Evolutionary conservation across 768 basidiomycete genomes (phyloP).

Genomic region (Lactarius sp.): DNA sequence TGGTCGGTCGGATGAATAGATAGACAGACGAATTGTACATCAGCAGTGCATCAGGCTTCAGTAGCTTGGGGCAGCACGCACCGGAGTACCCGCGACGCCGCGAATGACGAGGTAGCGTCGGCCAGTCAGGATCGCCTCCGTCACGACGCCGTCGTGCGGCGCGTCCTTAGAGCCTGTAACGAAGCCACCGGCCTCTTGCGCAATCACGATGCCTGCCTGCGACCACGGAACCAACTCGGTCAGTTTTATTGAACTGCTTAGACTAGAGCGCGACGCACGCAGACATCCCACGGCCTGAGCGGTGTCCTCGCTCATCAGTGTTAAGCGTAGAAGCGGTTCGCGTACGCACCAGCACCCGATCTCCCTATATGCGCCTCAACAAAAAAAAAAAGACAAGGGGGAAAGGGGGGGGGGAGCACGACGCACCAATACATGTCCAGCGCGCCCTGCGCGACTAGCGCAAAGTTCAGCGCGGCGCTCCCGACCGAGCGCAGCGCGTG

Average conservation of each 20-base stretch:
- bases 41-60: background rate
- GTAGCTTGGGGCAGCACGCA: conserved; percentile 29
- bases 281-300: conserved; percentile 78
- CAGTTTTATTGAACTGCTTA: too few species aligned
- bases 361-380: conserved; percentile 46
- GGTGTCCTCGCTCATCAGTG: background rate
- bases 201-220: conserved; percentile 84
- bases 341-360: conserved; percentile 59
- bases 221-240: background rate
- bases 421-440: conserved; percentile 83
- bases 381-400: background rate
- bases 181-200: conserved; percentile 80
- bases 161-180: conserved; percentile 62
- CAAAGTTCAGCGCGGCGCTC: conserved; percentile 78
- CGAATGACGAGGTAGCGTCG: conserved; percentile 79
- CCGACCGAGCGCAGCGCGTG: conserved; percentile 82
- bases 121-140: conserved; percentile 65
- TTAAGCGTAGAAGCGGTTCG: background rate
- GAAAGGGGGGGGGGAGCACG: background rate
- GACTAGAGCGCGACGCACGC: conserved; percentile 38
- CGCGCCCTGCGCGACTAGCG: conserved; percentile 83
- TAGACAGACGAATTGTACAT: background rate
- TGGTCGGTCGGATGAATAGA: conserved; percentile 17
- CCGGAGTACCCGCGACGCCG: conserved; percentile 56
- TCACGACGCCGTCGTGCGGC: conserved; percentile 45